A percentile compares a stretch with the other conserved stretches of the same genome.
Conservation (phyloP, 2,329 filamentous ascomycete genomes). For the Alternaria triticina region DNA sequence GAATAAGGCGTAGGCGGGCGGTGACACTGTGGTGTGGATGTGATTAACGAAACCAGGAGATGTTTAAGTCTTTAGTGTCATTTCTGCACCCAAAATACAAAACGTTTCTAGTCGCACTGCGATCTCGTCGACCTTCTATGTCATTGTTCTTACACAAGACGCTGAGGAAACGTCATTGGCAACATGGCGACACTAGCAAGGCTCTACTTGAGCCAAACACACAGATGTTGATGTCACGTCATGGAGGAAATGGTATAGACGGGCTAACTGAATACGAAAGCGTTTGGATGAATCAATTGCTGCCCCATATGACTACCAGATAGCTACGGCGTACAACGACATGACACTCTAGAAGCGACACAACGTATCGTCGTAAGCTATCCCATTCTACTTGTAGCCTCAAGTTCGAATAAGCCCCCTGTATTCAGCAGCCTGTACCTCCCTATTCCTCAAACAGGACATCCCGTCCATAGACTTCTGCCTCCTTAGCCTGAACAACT, state of each 20-base stretch:
- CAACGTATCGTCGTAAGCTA: background rate
- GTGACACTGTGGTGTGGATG: background rate
- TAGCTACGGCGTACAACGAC: background rate
- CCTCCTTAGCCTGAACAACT: background rate
- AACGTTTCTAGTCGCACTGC: background rate
- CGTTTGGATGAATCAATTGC: rapidly evolving
- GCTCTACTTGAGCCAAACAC: background rate
- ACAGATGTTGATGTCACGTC: background rate
- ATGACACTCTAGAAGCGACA: background rate
- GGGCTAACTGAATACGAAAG: background rate
- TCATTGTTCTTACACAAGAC: background rate
- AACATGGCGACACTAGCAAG: background rate
- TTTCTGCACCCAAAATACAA: background rate
- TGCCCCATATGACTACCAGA: background rate
- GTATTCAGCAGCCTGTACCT: background rate
- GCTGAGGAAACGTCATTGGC: background rate
- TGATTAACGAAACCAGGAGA: background rate
- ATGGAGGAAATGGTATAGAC: background rate
- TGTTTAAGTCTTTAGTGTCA: background rate
- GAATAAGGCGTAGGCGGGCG: background rate
- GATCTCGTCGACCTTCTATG: background rate
- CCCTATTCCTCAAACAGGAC: background rate
- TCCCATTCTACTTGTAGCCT: background rate
- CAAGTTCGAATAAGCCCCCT: background rate
- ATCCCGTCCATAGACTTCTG: background rate